Evolutionary conservation across 352 stramenopile species (phyloP).

Genomic region (Halophytophthora batemanensis): DNA sequence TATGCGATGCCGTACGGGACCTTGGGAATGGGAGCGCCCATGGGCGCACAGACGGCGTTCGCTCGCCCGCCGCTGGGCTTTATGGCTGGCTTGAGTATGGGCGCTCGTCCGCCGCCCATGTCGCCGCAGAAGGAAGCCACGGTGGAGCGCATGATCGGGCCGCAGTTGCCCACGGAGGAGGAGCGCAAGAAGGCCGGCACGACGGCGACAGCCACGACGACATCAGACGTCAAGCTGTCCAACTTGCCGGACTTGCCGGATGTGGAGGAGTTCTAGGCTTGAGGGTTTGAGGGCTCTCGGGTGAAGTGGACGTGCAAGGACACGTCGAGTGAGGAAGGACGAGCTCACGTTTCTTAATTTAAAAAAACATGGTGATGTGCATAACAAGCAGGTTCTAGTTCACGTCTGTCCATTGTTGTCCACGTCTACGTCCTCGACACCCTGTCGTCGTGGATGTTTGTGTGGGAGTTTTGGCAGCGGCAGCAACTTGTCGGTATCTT

Average conservation of each 20-base stretch:
- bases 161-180: conserved; percentile 36
- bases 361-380: no score
- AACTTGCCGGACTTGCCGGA: conserved; percentile 53
- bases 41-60: conserved; percentile 22
- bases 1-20: conserved; percentile 40
- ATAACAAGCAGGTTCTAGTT: no score
- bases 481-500: no score
- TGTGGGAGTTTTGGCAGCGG: no score
- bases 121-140: conserved; percentile 18
- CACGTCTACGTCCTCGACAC: no score
- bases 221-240: conserved; percentile 15
- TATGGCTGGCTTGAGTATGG: conserved; percentile 29
- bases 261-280: conserved; percentile 51
- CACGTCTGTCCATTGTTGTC: no score
- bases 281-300: no score
- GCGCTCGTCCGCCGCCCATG: conserved; percentile 16
- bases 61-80: conserved; percentile 36
- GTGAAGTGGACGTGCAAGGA: no score
- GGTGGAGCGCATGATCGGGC: conserved; percentile 43
- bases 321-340: no score
- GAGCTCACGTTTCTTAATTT: no score
- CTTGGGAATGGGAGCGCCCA: conserved; percentile 29
- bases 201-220: conserved; percentile 4
- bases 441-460: no score
- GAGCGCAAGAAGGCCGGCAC: conserved; percentile 20